Base-by-base conservation (phyloP, 176 grass and related monocot genomes). In the Lolium rigidum region DNA sequence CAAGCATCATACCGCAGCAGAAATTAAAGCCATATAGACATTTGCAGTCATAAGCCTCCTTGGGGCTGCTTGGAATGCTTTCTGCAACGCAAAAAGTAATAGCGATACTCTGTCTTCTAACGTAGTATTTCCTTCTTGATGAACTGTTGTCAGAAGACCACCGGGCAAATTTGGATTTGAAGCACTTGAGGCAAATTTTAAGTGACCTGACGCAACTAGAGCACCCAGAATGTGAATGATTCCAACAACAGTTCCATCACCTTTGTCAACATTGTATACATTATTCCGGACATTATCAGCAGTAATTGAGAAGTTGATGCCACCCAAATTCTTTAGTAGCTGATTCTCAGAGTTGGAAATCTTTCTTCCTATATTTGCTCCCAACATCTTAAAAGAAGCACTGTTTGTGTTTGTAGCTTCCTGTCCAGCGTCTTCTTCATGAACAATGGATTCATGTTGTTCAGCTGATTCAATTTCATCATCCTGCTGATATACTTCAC, bases 61-160 rank as follows among this genome's bases (percentile, higher is more conserved):
- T 41, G 91, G 90, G 55, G 91, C 92, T 77, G 96, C 88, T 87
- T 98, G 93, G 73, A 98, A 92, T 74, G 94, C 90, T 89, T 98
- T 95, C 81, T 98, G 96, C 56, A 98, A 89, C 79, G 96, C 96
- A 92, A 98, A 98, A 49, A 95, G 91, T 80, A 98, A 76, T 82
- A 98, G 78, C 6, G 92, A 83, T 37, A 91, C 82, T 87, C 85
- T 98, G 62, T 98, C 96, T 80, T 98, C 93, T 47, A 87, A 91
- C 91, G 94, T 78, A 41, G 75, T 73, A 87, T 84, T 95, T 87
- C 95, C 93, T 83, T 95, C 95, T 89, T 92, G 92, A 90, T 83
- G 58, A 87, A 80, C 47, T 52, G 80, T 83, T 8, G 76, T 85
- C 69, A 84, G 83, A 92, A 88, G 47, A 83, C 82, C 86, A 87